Percentiles rank a stretch among this genome's conserved stretches.
Conservation (phyloP, 2,329 filamentous ascomycete genomes). For the Cladosporium austrohemisphaericum region DNA sequence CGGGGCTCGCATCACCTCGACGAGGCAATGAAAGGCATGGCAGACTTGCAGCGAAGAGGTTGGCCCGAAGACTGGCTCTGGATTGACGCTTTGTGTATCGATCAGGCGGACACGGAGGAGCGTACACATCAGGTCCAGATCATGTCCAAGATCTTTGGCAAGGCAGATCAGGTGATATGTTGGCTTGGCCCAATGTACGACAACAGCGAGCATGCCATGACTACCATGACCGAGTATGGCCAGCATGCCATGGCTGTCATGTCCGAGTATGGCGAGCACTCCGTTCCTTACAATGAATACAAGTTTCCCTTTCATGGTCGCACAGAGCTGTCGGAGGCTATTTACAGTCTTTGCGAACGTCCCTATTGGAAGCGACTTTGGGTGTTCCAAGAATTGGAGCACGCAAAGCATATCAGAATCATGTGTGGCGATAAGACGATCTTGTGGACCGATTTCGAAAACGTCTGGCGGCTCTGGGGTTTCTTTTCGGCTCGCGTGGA, state of each 20-base stretch:
- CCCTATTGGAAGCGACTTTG: neutral
- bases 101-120: conserved; percentile 15
- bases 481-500: too few relatives aligned
- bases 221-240: too few relatives aligned
- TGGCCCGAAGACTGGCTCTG: conserved; percentile 10
- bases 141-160: conserved; percentile 18
- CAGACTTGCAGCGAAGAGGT: too few relatives aligned
- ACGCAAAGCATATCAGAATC: neutral
- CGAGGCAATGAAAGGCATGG: too few relatives aligned
- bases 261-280: too few relatives aligned
- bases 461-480: neutral
- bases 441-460: neutral
- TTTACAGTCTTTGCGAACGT: neutral
- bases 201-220: neutral
- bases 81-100: conserved; percentile 20
- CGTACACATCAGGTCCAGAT: conserved; percentile 15
- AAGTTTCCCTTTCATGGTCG: too few relatives aligned
- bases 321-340: neutral
- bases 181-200: neutral
- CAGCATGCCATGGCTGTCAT: too few relatives aligned
- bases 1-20: too few relatives aligned
- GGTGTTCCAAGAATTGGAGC: neutral
- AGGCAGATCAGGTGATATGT: neutral
- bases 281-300: too few relatives aligned
- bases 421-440: neutral